Conservation (phyloP, 495 filamentous ascomycete species). For the Bacidia rubella region DNA sequence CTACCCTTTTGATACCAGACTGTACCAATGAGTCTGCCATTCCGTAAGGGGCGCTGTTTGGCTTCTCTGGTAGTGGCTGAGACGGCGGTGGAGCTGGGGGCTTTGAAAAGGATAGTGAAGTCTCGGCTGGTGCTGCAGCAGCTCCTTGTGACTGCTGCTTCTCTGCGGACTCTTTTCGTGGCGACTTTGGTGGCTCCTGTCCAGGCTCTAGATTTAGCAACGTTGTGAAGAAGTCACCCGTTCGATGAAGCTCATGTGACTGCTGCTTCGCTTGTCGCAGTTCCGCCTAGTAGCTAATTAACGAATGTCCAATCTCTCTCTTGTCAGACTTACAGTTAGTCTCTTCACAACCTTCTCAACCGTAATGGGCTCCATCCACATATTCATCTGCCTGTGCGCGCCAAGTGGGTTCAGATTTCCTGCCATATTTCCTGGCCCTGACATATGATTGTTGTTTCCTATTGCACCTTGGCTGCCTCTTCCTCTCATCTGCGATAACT, state of each 20-base stretch:
- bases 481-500: constrained; percentile 48
- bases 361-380: constrained; percentile 77
- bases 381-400: constrained; percentile 57
- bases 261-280: constrained; percentile 80
- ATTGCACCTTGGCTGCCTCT: constrained; percentile 61
- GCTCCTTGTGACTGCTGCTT: constrained; percentile 32
- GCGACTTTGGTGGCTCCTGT: constrained; percentile 40
- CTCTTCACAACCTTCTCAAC: constrained; percentile 92
- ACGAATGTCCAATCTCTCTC: background rate
- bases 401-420: constrained; percentile 43
- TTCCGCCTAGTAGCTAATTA: constrained; percentile 46
- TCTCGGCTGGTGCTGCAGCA: constrained; percentile 42
- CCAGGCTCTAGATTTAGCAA: constrained; percentile 61
- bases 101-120: constrained; percentile 59
- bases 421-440: constrained; percentile 35
- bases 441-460: constrained; percentile 36
- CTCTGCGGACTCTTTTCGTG: constrained; percentile 27
- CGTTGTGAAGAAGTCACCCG: constrained; percentile 63
- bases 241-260: constrained; percentile 66
- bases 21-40: constrained; percentile 29
- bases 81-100: constrained; percentile 85
- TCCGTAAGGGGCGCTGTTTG: constrained; percentile 46
- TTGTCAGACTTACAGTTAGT: constrained; percentile 56
- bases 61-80: constrained; percentile 82
- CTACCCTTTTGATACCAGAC: constrained; percentile 52